Evolutionary conservation across 1,139 yeast genomes (phyloP).

Genomic region (Suhomyces bokatorum): DNA sequence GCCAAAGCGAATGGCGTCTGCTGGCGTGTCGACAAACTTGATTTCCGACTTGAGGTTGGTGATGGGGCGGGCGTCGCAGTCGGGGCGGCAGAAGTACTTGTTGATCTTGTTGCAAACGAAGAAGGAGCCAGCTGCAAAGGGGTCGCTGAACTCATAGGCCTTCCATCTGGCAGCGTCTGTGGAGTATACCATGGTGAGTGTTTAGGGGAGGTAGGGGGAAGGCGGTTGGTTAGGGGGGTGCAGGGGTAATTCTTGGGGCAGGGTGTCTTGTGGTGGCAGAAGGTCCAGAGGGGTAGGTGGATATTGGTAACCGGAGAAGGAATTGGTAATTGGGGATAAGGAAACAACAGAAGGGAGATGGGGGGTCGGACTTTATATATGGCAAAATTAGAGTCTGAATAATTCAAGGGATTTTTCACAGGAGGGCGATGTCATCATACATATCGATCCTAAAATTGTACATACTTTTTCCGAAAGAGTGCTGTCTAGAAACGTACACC

Average conservation of each 20-base stretch:
- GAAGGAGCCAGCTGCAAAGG: constrained; percentile 62
- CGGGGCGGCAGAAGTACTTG: constrained; percentile 61
- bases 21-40: constrained; percentile 40
- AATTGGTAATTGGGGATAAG: too few species aligned
- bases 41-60: constrained; percentile 46
- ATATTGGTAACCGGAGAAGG: too few species aligned
- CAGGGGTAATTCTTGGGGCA: not conserved
- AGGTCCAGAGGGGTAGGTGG: not conserved
- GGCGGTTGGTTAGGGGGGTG: not conserved
- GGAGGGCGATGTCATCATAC: constrained; percentile 9
- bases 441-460: constrained; percentile 6
- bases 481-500: constrained; percentile 7
- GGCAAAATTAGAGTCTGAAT: not conserved
- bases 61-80: constrained; percentile 57
- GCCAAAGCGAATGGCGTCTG: constrained; percentile 49
- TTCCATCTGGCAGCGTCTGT: constrained; percentile 57
- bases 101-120: constrained; percentile 48
- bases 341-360: not conserved
- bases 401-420: constrained; percentile 10
- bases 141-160: constrained; percentile 67
- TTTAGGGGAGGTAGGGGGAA: not conserved
- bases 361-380: constrained; percentile 4
- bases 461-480: constrained; percentile 4
- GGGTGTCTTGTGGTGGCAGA: not conserved
- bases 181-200: constrained; percentile 39